These are phyloP conservation scores for Hortaea sp. DNA, from an alignment of 2,329 filamentous ascomycete species.

Conservation along the genomic window DNA sequence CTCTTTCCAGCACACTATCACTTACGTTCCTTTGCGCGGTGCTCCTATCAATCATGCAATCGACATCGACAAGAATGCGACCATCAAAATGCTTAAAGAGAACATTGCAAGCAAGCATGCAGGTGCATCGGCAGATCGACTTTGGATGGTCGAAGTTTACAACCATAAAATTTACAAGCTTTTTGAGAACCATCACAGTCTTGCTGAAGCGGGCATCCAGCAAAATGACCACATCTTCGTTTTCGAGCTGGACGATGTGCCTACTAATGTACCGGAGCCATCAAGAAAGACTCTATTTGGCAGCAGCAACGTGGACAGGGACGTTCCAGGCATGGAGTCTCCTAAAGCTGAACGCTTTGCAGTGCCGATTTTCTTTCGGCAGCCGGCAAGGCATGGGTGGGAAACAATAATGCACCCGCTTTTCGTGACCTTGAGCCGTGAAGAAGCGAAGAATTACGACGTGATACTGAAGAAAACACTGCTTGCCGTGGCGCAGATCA, in stretches of 20 bases:
- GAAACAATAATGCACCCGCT: conserved; percentile 27
- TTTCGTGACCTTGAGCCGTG: conserved; percentile 64
- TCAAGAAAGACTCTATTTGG: conserved; percentile 37
- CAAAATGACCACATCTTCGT: conserved; percentile 54
- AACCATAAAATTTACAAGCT: conserved; percentile 77
- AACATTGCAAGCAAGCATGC: conserved; percentile 45
- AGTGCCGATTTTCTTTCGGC: conserved; percentile 59
- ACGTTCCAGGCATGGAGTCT: conserved; percentile 45
- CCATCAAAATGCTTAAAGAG: conserved; percentile 58
- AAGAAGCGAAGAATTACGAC: conserved; percentile 62
- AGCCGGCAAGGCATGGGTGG: conserved; percentile 20
- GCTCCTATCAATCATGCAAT: conserved; percentile 62
- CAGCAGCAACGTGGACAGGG: conserved; percentile 29
- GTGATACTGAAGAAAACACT: conserved; percentile 71
- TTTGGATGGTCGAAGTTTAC: conserved; percentile 79
- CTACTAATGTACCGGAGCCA: conserved; percentile 64
- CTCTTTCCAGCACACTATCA: conserved; percentile 64
- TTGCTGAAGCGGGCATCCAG: conserved; percentile 61
- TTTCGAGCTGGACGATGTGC: conserved; percentile 67
- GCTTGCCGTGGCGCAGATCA: conserved; percentile 64
- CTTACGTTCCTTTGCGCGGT: conserved; percentile 67
- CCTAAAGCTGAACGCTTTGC: conserved; percentile 55
- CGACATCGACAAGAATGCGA: conserved; percentile 69
- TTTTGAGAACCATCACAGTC: conserved; percentile 58
- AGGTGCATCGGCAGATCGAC: conserved; percentile 43